phyloP scores from a whole-genome alignment of 2,329 filamentous ascomycete genomes.

The Fusarium floridanum region DNA sequence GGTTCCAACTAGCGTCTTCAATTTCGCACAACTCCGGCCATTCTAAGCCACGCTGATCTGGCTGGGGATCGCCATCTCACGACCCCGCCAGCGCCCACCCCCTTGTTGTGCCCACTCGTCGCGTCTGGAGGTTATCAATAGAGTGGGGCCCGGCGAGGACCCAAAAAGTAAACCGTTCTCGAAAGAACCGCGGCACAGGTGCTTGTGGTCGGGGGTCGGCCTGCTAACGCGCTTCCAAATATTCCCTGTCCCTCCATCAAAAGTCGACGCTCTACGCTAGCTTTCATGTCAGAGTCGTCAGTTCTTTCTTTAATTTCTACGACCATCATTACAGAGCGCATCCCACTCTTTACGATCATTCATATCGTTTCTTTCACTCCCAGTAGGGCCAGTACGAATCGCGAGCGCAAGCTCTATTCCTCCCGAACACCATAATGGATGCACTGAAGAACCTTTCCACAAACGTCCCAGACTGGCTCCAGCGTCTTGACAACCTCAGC shows the following conservation, averaged over 20 bases:
- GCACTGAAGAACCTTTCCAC: conserved; percentile 66
- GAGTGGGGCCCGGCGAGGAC: no score
- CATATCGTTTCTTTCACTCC: background rate
- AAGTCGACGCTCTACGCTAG: background rate
- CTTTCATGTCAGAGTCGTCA: background rate
- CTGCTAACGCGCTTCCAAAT: background rate
- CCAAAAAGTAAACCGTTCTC: background rate
- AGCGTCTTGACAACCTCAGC: conserved; percentile 70
- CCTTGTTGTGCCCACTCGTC: no score
- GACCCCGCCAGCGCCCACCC: no score
- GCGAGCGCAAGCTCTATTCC: background rate
- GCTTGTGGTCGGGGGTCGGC: background rate
- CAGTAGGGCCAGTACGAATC: background rate
- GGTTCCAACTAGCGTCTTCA: no score
- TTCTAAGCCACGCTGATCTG: no score
- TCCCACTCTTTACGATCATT: background rate
- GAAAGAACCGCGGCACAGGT: background rate
- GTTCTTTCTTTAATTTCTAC: background rate
- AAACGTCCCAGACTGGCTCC: conserved; percentile 72
- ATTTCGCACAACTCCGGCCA: no score
- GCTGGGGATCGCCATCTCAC: no score
- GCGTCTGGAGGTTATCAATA: no score
- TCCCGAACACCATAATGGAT: conserved; percentile 56
- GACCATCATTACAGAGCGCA: background rate
- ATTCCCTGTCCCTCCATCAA: background rate